Evolutionary conservation across 371 early-diverging fungal species (phyloP), one percentile per base, ranked within the genome.

Genomic region (Funneliformis caledonium): DNA sequence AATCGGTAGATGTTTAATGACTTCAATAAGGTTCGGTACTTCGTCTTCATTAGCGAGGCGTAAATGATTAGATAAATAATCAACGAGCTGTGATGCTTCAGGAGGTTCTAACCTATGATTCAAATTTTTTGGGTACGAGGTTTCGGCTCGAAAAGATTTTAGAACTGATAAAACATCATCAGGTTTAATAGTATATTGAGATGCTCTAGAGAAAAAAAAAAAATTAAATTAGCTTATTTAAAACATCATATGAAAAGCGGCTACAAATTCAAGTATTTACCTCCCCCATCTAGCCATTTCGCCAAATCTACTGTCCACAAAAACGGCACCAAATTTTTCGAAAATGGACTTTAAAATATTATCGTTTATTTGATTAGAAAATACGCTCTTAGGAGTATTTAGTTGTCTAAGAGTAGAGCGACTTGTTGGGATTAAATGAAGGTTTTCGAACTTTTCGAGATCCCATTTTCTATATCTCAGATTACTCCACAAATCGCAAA

Each of bases 391-490:
- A 16, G 12, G 26, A 72, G 33, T 72, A 1, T 72, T 72, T n/a
- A 72, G 16, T 26, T 72, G 50, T 50, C 73, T 48, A 3, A 72
- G 19, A 31, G 56, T 72, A 50, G 22, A 22, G 4, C 52, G 52
- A 33, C 31, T 72, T 52, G 73, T 72, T 52, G 73, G 73, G 22
- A 72, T 33, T 33, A 72, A 26, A 52, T 72, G 73, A 50, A 72
- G 11, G 33, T 48, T 2, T 52, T 72, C 56, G 52, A 72, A 72
- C 16, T 31, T 16, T 5, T 8, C 16, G 1, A 72, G 33, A 14
- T 72, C 33, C 10, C 14, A 50, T 7, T 52, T 7, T 31, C 33
- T 52, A 22, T 4, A 48, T 72, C 14, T 37, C 6, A 72, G 7
- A 52, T 72, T 50, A 12, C 33, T 31, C 73, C 73, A 72, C n/a